Evolutionary conservation across 2,329 filamentous ascomycete species (phyloP).

Genomic region (Aspergillus luchuensis): DNA sequence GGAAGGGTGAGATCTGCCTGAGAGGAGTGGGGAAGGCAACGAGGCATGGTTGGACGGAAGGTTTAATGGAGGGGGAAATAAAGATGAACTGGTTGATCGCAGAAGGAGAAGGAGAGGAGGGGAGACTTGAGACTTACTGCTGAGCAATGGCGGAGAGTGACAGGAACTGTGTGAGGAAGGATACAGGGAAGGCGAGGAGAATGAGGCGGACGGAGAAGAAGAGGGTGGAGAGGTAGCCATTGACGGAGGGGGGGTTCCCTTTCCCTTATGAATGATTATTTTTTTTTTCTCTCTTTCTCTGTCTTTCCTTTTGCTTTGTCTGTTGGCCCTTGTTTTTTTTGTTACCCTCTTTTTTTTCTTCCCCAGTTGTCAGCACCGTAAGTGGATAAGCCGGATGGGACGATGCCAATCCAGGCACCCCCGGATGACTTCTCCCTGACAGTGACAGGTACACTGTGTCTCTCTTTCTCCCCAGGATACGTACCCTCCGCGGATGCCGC

Average conservation of each 20-base stretch:
- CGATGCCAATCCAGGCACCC: constrained; percentile 7
- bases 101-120: background rate
- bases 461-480: background rate
- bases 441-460: background rate
- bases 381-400: constrained; percentile 6
- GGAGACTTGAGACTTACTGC: constrained; percentile 16
- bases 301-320: background rate
- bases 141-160: constrained; percentile 21
- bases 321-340: too few species aligned
- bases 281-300: constrained; percentile 1
- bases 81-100: background rate
- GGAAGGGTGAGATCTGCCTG: background rate
- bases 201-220: constrained; percentile 23
- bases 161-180: constrained; percentile 36
- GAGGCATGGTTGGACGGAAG: constrained; percentile 2
- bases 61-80: background rate
- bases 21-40: constrained; percentile 3
- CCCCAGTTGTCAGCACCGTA: background rate
- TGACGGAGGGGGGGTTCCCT: background rate
- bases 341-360: background rate
- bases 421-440: constrained; percentile 9
- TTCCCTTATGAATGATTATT: constrained; percentile 1
- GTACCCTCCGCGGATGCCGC: background rate
- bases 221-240: constrained; percentile 22
- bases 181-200: constrained; percentile 31